Conservation (phyloP, 2,329 filamentous ascomycete genomes). For the Paraphoma sp. region DNA sequence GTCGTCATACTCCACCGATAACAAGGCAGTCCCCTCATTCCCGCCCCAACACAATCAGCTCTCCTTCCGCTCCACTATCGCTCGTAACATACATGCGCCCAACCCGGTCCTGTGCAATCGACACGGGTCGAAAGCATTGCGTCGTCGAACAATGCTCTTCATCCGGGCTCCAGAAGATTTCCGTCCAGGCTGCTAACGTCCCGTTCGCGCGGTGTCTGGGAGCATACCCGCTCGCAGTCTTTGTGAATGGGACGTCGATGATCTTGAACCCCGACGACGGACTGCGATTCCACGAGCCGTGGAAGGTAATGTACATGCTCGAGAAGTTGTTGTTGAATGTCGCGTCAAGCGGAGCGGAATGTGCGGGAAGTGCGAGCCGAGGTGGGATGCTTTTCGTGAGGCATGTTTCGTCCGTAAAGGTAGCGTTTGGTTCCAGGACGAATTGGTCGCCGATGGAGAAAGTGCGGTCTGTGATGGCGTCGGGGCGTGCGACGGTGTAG, state of each 20-base stretch:
- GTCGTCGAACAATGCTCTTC: constrained; percentile 34
- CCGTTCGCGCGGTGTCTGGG: constrained; percentile 17
- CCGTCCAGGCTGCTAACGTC: constrained; percentile 20
- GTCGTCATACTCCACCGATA: too few relatives aligned
- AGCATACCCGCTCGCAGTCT: constrained; percentile 13
- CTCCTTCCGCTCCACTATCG: constrained; percentile 35
- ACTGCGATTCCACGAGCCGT: constrained; percentile 37
- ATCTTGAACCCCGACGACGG: constrained; percentile 32
- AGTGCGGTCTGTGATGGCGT: constrained; percentile 25
- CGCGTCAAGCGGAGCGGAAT: constrained; percentile 38
- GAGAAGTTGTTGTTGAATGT: constrained; percentile 31
- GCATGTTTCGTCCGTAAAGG: constrained; percentile 36
- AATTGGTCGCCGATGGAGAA: constrained; percentile 38
- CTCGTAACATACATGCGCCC: constrained; percentile 40
- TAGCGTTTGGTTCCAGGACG: constrained; percentile 36
- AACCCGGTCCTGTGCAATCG: constrained; percentile 29
- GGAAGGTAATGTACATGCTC: constrained; percentile 34
- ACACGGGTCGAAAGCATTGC: constrained; percentile 38
- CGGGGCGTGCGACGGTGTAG: constrained; percentile 64
- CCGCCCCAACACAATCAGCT: constrained; percentile 33
- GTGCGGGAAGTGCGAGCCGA: constrained; percentile 27
- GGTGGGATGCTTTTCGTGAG: constrained; percentile 19
- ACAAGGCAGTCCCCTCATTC: constrained; percentile 4
- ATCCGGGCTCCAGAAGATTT: constrained; percentile 33
- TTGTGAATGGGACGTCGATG: constrained; percentile 29